Conservation (phyloP, 2,329 filamentous ascomycete genomes). For the Sarocladiaceae sp. region DNA sequence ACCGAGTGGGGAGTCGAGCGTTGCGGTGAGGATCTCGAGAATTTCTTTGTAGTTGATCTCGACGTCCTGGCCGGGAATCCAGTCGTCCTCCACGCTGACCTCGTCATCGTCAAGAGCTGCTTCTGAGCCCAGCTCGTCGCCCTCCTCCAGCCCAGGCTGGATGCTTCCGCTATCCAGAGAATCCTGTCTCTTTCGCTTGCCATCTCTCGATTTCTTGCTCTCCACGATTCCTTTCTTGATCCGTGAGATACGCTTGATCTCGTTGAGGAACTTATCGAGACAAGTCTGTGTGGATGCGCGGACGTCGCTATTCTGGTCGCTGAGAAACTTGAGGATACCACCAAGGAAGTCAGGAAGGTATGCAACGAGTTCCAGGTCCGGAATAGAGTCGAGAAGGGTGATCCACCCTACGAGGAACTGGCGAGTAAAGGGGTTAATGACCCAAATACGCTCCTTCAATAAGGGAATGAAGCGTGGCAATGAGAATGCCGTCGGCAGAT, state of each 20-base stretch:
- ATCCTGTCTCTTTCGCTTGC: conserved; percentile 62
- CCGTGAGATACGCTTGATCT: conserved; percentile 90
- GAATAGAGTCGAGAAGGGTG: conserved; percentile 88
- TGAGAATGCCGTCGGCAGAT: conserved; percentile 81
- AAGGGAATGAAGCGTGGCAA: conserved; percentile 86
- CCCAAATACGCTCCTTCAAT: conserved; percentile 87
- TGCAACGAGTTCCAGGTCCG: conserved; percentile 88
- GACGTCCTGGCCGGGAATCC: conserved; percentile 95
- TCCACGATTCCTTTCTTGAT: conserved; percentile 90
- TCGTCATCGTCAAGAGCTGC: conserved; percentile 52
- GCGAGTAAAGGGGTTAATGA: conserved; percentile 88
- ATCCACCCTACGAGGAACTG: conserved; percentile 97
- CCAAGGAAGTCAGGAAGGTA: conserved; percentile 88
- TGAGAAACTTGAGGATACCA: conserved; percentile 84
- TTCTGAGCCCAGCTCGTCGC: conserved; percentile 53
- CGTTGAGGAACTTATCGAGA: conserved; percentile 81
- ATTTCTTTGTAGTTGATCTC: conserved; percentile 91
- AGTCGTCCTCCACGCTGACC: conserved; percentile 75
- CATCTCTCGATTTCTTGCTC: conserved; percentile 65
- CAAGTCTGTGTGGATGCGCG: conserved; percentile 85
- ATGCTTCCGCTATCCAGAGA: conserved; percentile 62
- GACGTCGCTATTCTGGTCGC: conserved; percentile 88
- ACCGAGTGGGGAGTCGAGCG: conserved; percentile 78
- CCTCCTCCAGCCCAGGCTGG: conserved; percentile 52
- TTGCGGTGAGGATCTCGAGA: conserved; percentile 82